Evolutionary conservation across 2,329 filamentous ascomycete species (phyloP).

Genomic region (Proliferodiscus dingleyae): DNA sequence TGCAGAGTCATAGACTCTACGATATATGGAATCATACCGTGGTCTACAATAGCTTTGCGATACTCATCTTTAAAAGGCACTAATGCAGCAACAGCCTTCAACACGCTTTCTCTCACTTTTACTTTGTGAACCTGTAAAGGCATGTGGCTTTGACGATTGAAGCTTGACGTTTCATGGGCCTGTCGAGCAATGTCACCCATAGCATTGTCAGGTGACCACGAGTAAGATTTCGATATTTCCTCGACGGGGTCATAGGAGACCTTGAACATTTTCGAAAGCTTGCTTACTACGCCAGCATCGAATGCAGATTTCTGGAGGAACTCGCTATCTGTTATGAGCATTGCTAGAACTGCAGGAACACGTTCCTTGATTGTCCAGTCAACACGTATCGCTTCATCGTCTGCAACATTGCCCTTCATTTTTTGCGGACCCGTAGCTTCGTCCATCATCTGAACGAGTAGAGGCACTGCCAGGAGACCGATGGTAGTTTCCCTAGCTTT

Average conservation of each 20-base stretch:
- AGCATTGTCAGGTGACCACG: slow-evolving; percentile 45
- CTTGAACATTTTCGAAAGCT: slow-evolving; percentile 59
- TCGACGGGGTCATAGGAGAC: slow-evolving; percentile 57
- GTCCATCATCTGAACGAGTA: slow-evolving; percentile 62
- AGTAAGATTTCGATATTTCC: slow-evolving; percentile 41
- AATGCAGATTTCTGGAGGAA: slow-evolving; percentile 77
- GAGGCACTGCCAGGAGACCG: slow-evolving; percentile 63
- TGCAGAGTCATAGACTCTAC: slow-evolving; percentile 73
- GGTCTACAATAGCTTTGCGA: slow-evolving; percentile 74
- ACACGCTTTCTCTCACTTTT: slow-evolving; percentile 67
- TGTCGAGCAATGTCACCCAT: slow-evolving; percentile 13
- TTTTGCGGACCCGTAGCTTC: slow-evolving; percentile 39
- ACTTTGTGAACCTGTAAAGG: slow-evolving; percentile 62
- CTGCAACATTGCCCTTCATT: slow-evolving; percentile 36
- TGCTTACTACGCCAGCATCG: slow-evolving; percentile 60
- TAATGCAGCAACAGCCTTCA: slow-evolving; percentile 78
- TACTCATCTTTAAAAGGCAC: slow-evolving; percentile 78
- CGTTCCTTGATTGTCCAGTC: slow-evolving; percentile 59
- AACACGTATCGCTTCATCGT: slow-evolving; percentile 34
- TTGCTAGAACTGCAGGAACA: slow-evolving; percentile 70
- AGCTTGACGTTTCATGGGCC: slow-evolving; percentile 36
- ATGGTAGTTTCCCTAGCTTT: slow-evolving; percentile 60
- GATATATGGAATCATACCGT: slow-evolving; percentile 75
- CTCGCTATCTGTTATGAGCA: slow-evolving; percentile 72
- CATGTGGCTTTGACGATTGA: slow-evolving; percentile 59